phyloP scores from a whole-genome alignment of 441 rosid genomes.

The Iberis amara region DNA sequence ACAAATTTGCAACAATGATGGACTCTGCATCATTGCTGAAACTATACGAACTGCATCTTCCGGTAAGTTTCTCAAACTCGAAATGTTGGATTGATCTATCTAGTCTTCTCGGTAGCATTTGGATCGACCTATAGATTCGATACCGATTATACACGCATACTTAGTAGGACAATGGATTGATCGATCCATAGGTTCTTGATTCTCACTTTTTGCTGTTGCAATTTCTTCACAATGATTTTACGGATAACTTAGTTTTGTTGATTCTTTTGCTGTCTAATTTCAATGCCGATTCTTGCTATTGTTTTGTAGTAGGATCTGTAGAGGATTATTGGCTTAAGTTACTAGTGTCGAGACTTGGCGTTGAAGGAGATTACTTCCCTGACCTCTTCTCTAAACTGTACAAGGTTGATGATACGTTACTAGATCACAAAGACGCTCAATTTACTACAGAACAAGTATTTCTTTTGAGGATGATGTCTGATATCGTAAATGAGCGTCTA shows the following conservation, averaged over 20 bases:
- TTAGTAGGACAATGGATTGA: too few species aligned
- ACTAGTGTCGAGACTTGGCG: constrained; percentile 57
- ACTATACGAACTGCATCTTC: constrained; percentile 43
- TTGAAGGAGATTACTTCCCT: constrained; percentile 48
- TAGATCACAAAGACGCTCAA: neutral
- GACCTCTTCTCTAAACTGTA: constrained; percentile 38
- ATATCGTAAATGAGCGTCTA: constrained; percentile 50
- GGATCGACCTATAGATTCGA: too few species aligned
- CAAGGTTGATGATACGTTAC: neutral
- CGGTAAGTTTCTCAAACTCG: constrained; percentile 44
- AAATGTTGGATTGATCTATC: too few species aligned
- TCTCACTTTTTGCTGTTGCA: too few species aligned
- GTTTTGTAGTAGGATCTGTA: constrained; percentile 51
- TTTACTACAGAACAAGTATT: constrained; percentile 57
- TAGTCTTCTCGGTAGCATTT: too few species aligned
- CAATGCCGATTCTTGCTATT: neutral
- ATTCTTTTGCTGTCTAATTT: too few species aligned
- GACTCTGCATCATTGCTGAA: constrained; percentile 44
- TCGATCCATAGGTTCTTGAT: too few species aligned
- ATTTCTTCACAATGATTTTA: too few species aligned
- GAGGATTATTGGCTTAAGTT: constrained; percentile 72
- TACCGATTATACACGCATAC: too few species aligned
- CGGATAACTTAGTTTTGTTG: too few species aligned
- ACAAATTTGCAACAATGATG: constrained; percentile 42
- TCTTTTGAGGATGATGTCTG: constrained; percentile 52